A percentile compares a stretch with the other conserved stretches of the same genome.
These are phyloP conservation scores for Calonectria hongkongensis DNA, from an alignment of 2,329 filamentous ascomycete genomes.

Conservation along the genomic window DNA sequence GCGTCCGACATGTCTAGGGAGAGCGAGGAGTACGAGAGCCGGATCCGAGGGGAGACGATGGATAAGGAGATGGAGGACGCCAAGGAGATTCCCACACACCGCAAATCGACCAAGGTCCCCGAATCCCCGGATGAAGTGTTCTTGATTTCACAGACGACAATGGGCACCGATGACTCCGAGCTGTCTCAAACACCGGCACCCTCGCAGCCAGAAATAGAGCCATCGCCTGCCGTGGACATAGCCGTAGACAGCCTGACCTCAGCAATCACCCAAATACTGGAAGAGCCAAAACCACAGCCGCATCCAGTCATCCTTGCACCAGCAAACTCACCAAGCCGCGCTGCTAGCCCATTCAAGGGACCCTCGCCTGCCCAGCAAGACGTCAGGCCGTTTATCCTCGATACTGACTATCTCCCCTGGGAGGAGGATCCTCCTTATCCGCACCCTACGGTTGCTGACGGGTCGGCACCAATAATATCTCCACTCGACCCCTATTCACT, in stretches of 20 bases:
- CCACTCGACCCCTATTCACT: conserved; percentile 75
- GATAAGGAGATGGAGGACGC: conserved; percentile 36
- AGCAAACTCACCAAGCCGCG: conserved; percentile 42
- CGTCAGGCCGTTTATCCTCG: conserved; percentile 66
- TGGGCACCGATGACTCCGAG: conserved; percentile 58
- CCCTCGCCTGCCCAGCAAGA: conserved; percentile 60
- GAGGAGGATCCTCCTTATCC: conserved; percentile 74
- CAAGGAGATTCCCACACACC: conserved; percentile 34
- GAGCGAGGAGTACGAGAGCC: conserved; percentile 66
- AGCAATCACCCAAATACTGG: conserved; percentile 14
- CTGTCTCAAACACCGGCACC: conserved; percentile 58
- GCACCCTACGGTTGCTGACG: conserved; percentile 59
- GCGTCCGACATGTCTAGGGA: conserved; percentile 53
- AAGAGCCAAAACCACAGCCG: conserved; percentile 22
- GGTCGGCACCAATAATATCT: conserved; percentile 45
- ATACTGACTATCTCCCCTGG: conserved; percentile 77
- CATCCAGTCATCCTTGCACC: conserved; percentile 44
- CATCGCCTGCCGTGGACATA: conserved; percentile 37
- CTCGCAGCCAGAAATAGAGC: conserved; percentile 47
- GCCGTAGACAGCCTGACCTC: conserved; percentile 40
- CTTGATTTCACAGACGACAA: conserved; percentile 69
- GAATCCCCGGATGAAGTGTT: conserved; percentile 64
- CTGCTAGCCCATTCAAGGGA: conserved; percentile 54
- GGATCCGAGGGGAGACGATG: conserved; percentile 65
- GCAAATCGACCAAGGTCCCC: conserved; percentile 27